Evolutionary conservation across 2,329 filamentous ascomycete genomes (phyloP), one percentile per base, ranked within the genome.

Genomic region (Pseudogymnoascus sp.): DNA sequence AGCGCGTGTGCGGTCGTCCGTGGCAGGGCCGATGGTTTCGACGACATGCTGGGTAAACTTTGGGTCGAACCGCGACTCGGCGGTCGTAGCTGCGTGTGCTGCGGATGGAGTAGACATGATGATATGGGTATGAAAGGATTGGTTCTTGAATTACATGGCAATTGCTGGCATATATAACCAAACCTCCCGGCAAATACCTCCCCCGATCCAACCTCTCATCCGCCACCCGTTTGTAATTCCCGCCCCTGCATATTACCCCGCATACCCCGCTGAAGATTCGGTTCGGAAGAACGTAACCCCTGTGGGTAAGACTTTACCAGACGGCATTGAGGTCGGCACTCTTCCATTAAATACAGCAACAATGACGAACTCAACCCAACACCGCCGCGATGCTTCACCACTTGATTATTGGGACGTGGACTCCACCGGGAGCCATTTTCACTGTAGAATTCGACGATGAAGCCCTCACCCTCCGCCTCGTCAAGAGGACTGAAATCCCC

Each of bases 401-500:
- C 77, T 80, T 96, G 72, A 94, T 96, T 89, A 85, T 93, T 70
- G 91, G 91, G 65, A 96, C 91, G 61, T 96, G 91, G 90, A 93
- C 90, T 64, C 89, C 88, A 62, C 91, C 91, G 61, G 91, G 90
- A 53, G 89, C 90, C 73, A 94, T 96, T 70, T 94, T 94, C 75
- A 95, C 90, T 0, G 87, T 96, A 63, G 84, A 87, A 63, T 96
- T 96, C 71, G 89, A 96, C 75, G 90, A 93, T 67, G 88, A 92
- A 74, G 84, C 83, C 38, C 77, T 91, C 66, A 87, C 86, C 6
- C 76, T 95, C 63, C 82, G 87, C 66, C 75, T 94, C 69, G 77
- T 95, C 70, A 91, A 93, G 77, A 85, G 87, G 68, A 94, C 90
- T 1, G 84, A 86, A 62, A 94, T 95, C 61, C 87, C 90, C 4